Evolutionary conservation across 148 eudicot species (phyloP), one percentile per base, ranked within the genome.

Genomic region (Simmondsia chinensis): DNA sequence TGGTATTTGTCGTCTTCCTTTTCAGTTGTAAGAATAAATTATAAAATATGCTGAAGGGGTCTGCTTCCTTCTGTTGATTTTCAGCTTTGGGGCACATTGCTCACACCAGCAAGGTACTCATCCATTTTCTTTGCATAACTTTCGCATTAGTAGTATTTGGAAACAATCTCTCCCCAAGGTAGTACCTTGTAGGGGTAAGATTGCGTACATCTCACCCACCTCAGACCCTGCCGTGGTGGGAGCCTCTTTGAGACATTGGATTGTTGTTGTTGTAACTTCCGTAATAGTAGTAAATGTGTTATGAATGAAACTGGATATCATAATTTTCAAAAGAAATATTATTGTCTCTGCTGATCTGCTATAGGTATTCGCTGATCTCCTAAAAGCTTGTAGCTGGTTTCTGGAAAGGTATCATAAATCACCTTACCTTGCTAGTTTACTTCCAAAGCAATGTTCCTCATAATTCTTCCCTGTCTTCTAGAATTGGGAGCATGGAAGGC

Each of bases 71-170:
- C 41, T 57, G 48, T 66, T 72, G 57, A 50, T 69, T 37, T 54
- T 50, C 94, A 89, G 97, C 77, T 56, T 60, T 89, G 57, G 87
- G 91, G 19, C 87, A 89, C 63, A 57, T 88, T 41, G 69, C 74
- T 32, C 95, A 84, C 40, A 61, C 84, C 23, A 64, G 66, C 50
- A 84, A 84, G 97, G 97, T 84, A 78, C 40, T 40, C 33, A 2
- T 12, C 40, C 30, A 20, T 22, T 33, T 17, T 19, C 40, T n/a
- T n/a, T n/a, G n/a, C n/a, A n/a, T n/a, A n/a, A n/a, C n/a, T n/a
- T n/a, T n/a, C n/a, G n/a, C n/a, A n/a, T n/a, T n/a, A n/a, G n/a
- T n/a, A n/a, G n/a, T n/a, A n/a, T n/a, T n/a, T n/a, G n/a, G n/a
- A n/a, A 32, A 47, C 4, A 3, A 13, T 39, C 21, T 2, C 8